A percentile compares a stretch with the other conserved stretches of the same genome.
Conservation (phyloP, 805 yeast species). For the Candida silvatica region DNA sequence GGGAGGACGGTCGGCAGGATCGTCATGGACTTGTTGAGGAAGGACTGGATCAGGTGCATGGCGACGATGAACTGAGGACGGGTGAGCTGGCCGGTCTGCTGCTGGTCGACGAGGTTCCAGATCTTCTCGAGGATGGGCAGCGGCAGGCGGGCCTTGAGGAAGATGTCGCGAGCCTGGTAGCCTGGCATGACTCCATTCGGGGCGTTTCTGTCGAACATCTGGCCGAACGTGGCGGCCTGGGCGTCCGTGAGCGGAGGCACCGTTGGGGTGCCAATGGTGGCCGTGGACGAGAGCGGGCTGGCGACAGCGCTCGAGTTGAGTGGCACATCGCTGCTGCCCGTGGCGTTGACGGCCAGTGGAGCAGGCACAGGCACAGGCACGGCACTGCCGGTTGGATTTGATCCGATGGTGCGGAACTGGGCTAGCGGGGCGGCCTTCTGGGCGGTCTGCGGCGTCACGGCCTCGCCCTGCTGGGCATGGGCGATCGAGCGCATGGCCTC, state of each 20-base stretch:
- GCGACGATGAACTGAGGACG: conserved; percentile 81
- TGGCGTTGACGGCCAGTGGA: conserved; percentile 17
- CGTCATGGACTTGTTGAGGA: conserved; percentile 56
- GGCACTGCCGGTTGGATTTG: no score
- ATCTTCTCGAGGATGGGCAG: conserved; percentile 71
- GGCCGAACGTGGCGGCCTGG: conserved; percentile 59
- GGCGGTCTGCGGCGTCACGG: conserved; percentile 44
- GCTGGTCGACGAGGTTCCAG: conserved; percentile 82
- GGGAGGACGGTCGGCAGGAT: conserved; percentile 24
- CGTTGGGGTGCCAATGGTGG: conserved; percentile 15
- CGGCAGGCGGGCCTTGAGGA: conserved; percentile 82
- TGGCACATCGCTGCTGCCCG: conserved; percentile 16
- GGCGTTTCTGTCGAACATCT: conserved; percentile 65
- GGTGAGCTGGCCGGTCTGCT: conserved; percentile 61
- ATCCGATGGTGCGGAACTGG: conserved; percentile 38
- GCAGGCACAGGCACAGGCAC: conserved; percentile 24
- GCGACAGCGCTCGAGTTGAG: conserved; percentile 17
- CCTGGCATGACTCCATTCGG: conserved; percentile 54
- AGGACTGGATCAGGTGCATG: conserved; percentile 88
- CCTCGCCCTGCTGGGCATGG: conserved; percentile 68
- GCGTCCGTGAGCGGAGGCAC: conserved; percentile 46
- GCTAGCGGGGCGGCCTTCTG: conserved; percentile 55
- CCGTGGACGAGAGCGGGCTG: conserved; percentile 4
- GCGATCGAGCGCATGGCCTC: conserved; percentile 86
- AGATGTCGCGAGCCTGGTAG: conserved; percentile 73